phyloP scores from a whole-genome alignment of 352 stramenopile species.

The Aphanomyces cochlioides region DNA sequence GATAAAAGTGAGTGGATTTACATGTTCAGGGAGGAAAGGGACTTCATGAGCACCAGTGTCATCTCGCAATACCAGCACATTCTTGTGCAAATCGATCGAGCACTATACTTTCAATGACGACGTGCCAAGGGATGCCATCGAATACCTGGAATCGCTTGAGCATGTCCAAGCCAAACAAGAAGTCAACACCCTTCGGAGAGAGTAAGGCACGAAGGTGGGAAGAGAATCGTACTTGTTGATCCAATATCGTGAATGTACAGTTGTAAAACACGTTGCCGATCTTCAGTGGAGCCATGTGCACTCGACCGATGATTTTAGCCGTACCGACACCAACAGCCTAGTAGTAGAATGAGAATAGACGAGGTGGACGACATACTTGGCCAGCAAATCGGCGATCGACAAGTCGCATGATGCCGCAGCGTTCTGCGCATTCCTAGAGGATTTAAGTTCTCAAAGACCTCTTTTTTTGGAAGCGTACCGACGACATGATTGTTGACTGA shows the following conservation, averaged over 20 bases:
- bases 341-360: conserved; percentile 29
- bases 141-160: conserved; percentile 92
- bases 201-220: neutral
- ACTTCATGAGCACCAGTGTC: conserved; percentile 66
- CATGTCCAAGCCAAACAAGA: conserved; percentile 98
- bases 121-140: neutral
- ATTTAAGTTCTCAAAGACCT: neutral
- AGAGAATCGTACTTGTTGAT: conserved; percentile 51
- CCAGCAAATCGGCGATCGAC: conserved; percentile 87
- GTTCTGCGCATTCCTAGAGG: conserved; percentile 79
- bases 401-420: conserved; percentile 86
- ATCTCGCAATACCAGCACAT: conserved; percentile 82
- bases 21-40: conserved; percentile 81
- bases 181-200: conserved; percentile 88
- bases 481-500: conserved; percentile 92
- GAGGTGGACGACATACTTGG: conserved; percentile 43
- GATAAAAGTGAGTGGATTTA: conserved; percentile 34
- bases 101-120: conserved; percentile 50
- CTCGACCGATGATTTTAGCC: conserved; percentile 94
- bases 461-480: conserved; percentile 40
- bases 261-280: conserved; percentile 88
- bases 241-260: conserved; percentile 93
- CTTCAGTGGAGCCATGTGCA: conserved; percentile 91
- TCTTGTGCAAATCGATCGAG: conserved; percentile 93
- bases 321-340: conserved; percentile 94